These are phyloP conservation scores for Verticillium longisporum DNA, from an alignment of 2,329 filamentous ascomycete genomes.

Conservation along the genomic window DNA sequence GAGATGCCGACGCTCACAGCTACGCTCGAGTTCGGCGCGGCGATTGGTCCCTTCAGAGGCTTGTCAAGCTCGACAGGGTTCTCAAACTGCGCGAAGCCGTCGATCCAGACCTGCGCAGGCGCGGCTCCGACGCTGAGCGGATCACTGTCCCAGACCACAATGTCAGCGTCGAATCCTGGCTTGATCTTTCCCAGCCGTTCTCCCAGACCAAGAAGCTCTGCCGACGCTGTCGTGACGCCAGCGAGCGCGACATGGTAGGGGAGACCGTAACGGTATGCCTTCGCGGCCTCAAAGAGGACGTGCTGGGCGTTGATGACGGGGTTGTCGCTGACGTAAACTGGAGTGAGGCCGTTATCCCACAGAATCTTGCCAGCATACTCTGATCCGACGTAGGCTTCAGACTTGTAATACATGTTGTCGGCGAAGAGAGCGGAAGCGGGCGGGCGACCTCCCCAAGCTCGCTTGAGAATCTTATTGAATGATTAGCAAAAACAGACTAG, in stretches of 20 bases:
- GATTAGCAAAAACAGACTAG: constrained; percentile 3
- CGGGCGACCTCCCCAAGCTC: constrained; percentile 45
- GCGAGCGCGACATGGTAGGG: constrained; percentile 54
- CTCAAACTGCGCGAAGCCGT: constrained; percentile 51
- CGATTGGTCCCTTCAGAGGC: constrained; percentile 28
- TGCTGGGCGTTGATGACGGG: constrained; percentile 65
- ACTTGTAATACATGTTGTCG: constrained; percentile 68
- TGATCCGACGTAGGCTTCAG: constrained; percentile 57
- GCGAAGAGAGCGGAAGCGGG: constrained; percentile 60
- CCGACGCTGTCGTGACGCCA: constrained; percentile 51
- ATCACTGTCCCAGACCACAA: constrained; percentile 58
- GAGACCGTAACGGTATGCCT: constrained; percentile 52
- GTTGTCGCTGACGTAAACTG: constrained; percentile 65
- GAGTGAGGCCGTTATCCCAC: constrained; percentile 57
- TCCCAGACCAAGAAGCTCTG: constrained; percentile 49
- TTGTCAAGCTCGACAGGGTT: constrained; percentile 48
- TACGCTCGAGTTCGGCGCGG: constrained; percentile 29
- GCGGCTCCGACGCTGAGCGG: constrained; percentile 53
- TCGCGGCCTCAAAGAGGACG: constrained; percentile 58
- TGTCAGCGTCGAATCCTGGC: constrained; percentile 53
- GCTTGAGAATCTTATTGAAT: constrained; percentile 39
- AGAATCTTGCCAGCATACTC: constrained; percentile 61
- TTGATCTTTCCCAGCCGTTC: constrained; percentile 55
- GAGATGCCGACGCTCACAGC: constrained; percentile 3
- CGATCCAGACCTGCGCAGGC: constrained; percentile 58